phyloP scores from a whole-genome alignment of 1,284 basidiomycete species.

The Paramarasmius palmivorus region DNA sequence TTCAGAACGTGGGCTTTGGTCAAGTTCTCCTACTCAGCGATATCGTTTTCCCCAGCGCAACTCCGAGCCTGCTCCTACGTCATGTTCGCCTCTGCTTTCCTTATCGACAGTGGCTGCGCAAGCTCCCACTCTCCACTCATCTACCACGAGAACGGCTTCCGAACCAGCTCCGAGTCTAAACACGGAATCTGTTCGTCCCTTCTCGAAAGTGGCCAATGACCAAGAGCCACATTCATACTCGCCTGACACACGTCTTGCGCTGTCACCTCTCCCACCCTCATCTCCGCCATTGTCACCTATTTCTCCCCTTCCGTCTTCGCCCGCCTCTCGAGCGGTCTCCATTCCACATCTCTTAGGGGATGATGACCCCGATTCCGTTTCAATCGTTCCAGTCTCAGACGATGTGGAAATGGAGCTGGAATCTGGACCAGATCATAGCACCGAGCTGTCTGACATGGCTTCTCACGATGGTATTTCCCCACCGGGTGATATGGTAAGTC shows the following conservation, averaged over 20 bases:
- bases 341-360: background rate
- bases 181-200: background rate
- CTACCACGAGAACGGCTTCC: background rate
- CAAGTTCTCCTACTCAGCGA: background rate
- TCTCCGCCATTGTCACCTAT: background rate
- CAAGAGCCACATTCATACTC: background rate
- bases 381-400: background rate
- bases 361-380: background rate
- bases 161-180: background rate
- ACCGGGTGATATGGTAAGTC: too few relatives aligned
- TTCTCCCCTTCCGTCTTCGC: background rate
- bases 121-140: background rate
- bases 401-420: too few relatives aligned
- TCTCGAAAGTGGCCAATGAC: background rate
- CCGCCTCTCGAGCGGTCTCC: background rate
- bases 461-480: too few relatives aligned
- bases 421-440: too few relatives aligned
- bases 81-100: background rate
- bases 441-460: too few relatives aligned
- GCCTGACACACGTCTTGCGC: background rate
- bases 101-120: background rate
- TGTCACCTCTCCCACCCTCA: background rate
- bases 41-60: background rate
- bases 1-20: background rate
- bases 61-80: background rate